Evolutionary conservation across 768 basidiomycete genomes (phyloP).

Genomic region (Goffeauzyma gilvescens): DNA sequence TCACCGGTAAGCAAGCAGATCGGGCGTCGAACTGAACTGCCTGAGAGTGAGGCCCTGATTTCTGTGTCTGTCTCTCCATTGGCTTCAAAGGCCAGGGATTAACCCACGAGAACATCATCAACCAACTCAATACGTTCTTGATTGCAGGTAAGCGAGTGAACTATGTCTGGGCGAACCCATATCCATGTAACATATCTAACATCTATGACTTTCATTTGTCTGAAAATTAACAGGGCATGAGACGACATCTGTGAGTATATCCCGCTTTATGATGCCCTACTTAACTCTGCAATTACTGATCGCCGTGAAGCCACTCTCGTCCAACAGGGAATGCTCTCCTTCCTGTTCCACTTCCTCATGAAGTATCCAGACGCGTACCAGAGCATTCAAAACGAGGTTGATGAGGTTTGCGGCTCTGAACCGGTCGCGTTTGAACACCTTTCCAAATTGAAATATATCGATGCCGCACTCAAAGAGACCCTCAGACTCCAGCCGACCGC

Average conservation of each 20-base stretch:
- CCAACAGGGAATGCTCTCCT: slow-evolving; percentile 36
- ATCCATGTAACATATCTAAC: too few relatives aligned
- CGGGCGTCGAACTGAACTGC: too few relatives aligned
- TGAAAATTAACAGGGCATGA: slow-evolving; percentile 2
- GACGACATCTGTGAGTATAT: slow-evolving; percentile 12
- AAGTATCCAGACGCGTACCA: slow-evolving; percentile 36
- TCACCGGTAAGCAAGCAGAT: slow-evolving; percentile 35
- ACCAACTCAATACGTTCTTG: slow-evolving; percentile 40
- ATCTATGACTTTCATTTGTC: slow-evolving; percentile 16
- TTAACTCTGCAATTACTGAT: background rate
- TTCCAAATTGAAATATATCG: slow-evolving; percentile 36
- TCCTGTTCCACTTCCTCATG: slow-evolving; percentile 37
- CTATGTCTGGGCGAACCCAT: too few relatives aligned
- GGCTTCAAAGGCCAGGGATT: slow-evolving; percentile 17
- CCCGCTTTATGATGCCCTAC: background rate
- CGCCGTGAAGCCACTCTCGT: too few relatives aligned
- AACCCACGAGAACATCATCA: slow-evolving; percentile 35
- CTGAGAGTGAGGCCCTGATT: too few relatives aligned
- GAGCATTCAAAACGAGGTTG: slow-evolving; percentile 38
- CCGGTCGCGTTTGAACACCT: slow-evolving; percentile 35
- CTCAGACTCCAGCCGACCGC: slow-evolving; percentile 35
- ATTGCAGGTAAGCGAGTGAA: slow-evolving; percentile 40
- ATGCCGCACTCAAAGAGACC: slow-evolving; percentile 27
- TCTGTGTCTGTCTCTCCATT: too few relatives aligned
- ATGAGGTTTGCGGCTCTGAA: slow-evolving; percentile 35